phyloP scores from a whole-genome alignment of 495 filamentous ascomycete species.

The Filosporella fistucella region DNA sequence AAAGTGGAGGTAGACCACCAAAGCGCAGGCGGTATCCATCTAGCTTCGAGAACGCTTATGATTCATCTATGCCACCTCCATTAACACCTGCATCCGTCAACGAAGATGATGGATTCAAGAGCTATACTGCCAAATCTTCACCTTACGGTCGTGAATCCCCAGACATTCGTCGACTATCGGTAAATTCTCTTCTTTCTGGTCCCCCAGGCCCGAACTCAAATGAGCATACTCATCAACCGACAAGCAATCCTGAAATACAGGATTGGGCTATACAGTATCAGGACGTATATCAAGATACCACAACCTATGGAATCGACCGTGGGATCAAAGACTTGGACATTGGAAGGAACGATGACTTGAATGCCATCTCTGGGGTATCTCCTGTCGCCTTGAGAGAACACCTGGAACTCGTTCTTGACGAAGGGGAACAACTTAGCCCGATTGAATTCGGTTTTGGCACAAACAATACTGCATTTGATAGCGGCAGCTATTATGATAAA shows the following conservation, averaged over 20 bases:
- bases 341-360: slow-evolving; percentile 61
- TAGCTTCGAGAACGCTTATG: slow-evolving; percentile 4
- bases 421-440: slow-evolving; percentile 10
- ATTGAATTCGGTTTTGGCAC: slow-evolving; percentile 41
- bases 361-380: slow-evolving; percentile 41
- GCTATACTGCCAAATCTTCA: slow-evolving; percentile 12
- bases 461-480: slow-evolving; percentile 44
- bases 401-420: slow-evolving; percentile 19
- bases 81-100: slow-evolving; percentile 25
- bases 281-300: slow-evolving; percentile 27
- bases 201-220: slow-evolving; percentile 19
- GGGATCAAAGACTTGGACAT: slow-evolving; percentile 66
- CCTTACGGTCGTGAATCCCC: slow-evolving; percentile 23
- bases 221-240: background rate
- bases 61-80: slow-evolving; percentile 19
- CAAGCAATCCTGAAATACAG: slow-evolving; percentile 10
- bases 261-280: slow-evolving; percentile 25
- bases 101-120: slow-evolving; percentile 15
- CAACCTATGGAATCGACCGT: slow-evolving; percentile 62
- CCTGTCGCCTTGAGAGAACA: slow-evolving; percentile 30
- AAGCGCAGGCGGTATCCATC: slow-evolving; percentile 11
- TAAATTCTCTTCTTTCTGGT: slow-evolving; percentile 36
- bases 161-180: slow-evolving; percentile 33
- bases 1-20: slow-evolving; percentile 1
- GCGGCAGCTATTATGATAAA: slow-evolving; percentile 63